Evolutionary conservation across 2,329 filamentous ascomycete species (phyloP), one percentile per base, ranked within the genome.

Genomic region (Westerdykella ornata): DNA sequence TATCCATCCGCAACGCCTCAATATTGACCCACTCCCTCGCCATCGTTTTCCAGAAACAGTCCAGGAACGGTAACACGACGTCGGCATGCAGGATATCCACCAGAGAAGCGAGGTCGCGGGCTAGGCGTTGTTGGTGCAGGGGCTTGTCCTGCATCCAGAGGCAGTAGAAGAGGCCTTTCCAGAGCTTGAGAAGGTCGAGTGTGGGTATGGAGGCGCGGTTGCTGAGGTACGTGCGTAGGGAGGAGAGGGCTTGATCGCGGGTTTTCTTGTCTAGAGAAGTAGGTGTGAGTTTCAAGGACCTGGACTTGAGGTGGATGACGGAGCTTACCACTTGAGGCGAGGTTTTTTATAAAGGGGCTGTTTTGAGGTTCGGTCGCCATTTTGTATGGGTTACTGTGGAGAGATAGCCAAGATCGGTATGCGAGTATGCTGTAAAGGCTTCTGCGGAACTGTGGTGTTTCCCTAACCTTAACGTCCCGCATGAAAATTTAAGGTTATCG

Each of bases 61-160:
- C 62, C 15, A 73, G 42, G 54, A 73, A 75, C 7, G 64, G 63
- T 1, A 73, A 38, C 17, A 67, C 58, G 39, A 66, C 62, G 7
- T 54, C 42, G 0, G 52, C 59, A 30, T 78, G 76, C 19, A 90
- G 70, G 16, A 74, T 68, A 47, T 77, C 73, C 34, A 84, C 65
- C 37, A 96, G 78, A 1, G 69, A 76, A 33, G 88, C 85, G 41
- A 97, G 82, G 47, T 89, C 82, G 51, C 75, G 70, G 53, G 85
- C 85, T 35, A 97, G 83, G 33, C 78, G 78, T 72, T 95, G 88
- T 72, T 96, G 90, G 2, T 85, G 82, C n/a, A 82, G 70, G 9
- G 88, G 83, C 36, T 88, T 85, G 73, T 96, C 89, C 66, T 84
- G 88, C 82, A 95, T 92, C 84, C 88, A 96, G 58, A 92, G 79